Conservation (phyloP, 2,329 filamentous ascomycete species). For the Cladosporium sp. region DNA sequence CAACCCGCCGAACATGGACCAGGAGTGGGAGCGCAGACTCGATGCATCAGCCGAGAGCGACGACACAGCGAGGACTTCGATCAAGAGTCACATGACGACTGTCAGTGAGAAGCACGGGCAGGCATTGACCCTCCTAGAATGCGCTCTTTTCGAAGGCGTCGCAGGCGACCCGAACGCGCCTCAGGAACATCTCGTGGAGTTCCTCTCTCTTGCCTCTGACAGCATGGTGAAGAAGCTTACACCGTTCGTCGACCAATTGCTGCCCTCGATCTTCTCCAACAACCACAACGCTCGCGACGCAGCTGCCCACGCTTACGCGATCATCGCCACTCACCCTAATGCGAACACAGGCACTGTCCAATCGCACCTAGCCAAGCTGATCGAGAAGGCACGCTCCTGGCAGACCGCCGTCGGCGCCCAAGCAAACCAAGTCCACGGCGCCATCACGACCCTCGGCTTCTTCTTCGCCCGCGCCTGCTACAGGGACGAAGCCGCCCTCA, state of each 20-base stretch:
- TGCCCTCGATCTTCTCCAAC: constrained; percentile 62
- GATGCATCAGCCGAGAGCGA: constrained; percentile 68
- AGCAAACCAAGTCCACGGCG: constrained; percentile 54
- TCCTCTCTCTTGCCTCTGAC: constrained; percentile 51
- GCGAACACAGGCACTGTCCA: constrained; percentile 37
- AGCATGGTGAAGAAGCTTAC: constrained; percentile 47
- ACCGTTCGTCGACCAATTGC: constrained; percentile 46
- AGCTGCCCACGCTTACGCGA: constrained; percentile 66
- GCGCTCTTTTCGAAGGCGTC: constrained; percentile 41
- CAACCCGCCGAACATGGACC: constrained; percentile 47
- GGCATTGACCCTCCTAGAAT: constrained; percentile 37
- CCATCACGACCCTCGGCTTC: constrained; percentile 53
- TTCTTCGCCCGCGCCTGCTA: constrained; percentile 47
- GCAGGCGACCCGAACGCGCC: constrained; percentile 16
- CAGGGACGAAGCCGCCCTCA: background rate
- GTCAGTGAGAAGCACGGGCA: constrained; percentile 29
- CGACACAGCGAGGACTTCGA: constrained; percentile 53
- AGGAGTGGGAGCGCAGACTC: constrained; percentile 78
- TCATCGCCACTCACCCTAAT: constrained; percentile 61
- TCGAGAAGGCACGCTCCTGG: constrained; percentile 47
- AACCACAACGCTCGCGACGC: constrained; percentile 60
- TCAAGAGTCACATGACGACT: constrained; percentile 49
- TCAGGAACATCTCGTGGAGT: constrained; percentile 39
- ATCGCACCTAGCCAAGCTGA: constrained; percentile 38
- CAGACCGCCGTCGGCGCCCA: constrained; percentile 54